Conservation (phyloP, 176 grass and related monocot genomes). For the Pontederia paniculata region DNA sequence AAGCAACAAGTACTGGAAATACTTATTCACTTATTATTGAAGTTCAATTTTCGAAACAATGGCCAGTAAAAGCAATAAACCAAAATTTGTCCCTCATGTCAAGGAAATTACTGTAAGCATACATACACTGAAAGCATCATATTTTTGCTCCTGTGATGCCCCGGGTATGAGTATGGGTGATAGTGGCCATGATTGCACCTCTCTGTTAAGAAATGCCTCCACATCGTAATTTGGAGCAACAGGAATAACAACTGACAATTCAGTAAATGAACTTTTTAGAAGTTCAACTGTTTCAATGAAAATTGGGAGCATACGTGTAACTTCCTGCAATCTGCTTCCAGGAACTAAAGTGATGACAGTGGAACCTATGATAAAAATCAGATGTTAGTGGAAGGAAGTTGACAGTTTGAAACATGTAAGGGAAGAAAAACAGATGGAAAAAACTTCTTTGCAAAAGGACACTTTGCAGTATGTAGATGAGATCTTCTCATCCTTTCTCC, state of each 20-base stretch:
- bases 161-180: slow-evolving; percentile 57
- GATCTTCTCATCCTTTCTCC: too few species aligned
- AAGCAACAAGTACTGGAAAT: too few species aligned
- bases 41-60: too few species aligned
- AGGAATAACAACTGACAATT: slow-evolving; percentile 63
- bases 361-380: slow-evolving; percentile 35
- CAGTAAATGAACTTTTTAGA: slow-evolving; percentile 40
- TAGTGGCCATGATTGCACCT: slow-evolving; percentile 24
- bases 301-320: slow-evolving; percentile 75
- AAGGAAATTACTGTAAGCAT: slow-evolving; percentile 20
- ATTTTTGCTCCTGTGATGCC: slow-evolving; percentile 52
- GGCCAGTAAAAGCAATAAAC: too few species aligned
- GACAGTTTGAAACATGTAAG: neutral
- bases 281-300: slow-evolving; percentile 50
- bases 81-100: neutral
- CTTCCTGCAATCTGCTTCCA: slow-evolving; percentile 96
- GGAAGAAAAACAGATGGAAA: neutral
- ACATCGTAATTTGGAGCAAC: slow-evolving; percentile 73
- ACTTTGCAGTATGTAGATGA: too few species aligned
- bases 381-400: slow-evolving; percentile 23
- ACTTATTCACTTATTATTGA: too few species aligned
- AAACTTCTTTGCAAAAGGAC: neutral
- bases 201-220: slow-evolving; percentile 43
- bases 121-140: slow-evolving; percentile 74
- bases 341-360: slow-evolving; percentile 75